phyloP scores from a whole-genome alignment of 441 rosid species.

The Brassica hybrid region DNA sequence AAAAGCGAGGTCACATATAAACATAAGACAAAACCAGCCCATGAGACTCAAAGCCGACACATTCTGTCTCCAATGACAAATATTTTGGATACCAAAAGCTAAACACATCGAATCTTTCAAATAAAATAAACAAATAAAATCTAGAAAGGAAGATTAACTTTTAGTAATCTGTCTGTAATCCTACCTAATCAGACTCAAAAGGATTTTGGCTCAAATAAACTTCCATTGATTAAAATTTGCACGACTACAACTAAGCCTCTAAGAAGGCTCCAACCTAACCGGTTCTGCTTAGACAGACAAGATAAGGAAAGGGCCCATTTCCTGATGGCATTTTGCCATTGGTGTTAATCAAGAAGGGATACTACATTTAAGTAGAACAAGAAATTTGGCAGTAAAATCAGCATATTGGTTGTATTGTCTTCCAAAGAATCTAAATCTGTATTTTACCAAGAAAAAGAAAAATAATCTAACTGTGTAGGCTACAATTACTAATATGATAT shows the following conservation, averaged over 20 bases:
- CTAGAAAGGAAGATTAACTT: conserved; percentile 33
- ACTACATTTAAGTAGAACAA: conserved; percentile 1
- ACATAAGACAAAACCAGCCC: conserved; percentile 33
- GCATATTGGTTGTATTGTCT: not conserved
- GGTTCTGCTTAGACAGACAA: not conserved
- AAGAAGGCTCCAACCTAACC: not conserved
- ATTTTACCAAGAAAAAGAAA: not conserved
- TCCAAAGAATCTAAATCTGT: not conserved
- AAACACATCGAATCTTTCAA: conserved; percentile 25
- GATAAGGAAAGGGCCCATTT: not conserved
- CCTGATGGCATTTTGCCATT: not conserved
- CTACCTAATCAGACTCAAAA: conserved; percentile 24
- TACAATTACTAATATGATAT: not conserved
- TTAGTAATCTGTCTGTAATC: conserved; percentile 26
- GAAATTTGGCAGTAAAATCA: not conserved
- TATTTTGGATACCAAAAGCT: conserved; percentile 36
- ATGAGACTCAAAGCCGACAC: conserved; percentile 27
- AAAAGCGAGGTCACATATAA: too few species aligned
- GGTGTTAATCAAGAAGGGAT: not conserved
- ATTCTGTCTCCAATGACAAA: conserved; percentile 30
- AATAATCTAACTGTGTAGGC: not conserved
- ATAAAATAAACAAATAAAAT: conserved; percentile 18
- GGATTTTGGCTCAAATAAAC: not conserved
- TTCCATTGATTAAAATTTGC: not conserved
- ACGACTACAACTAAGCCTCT: not conserved